Evolutionary conservation across 805 yeast species (phyloP).

Genomic region (Tetrapisispora iriomotensis): DNA sequence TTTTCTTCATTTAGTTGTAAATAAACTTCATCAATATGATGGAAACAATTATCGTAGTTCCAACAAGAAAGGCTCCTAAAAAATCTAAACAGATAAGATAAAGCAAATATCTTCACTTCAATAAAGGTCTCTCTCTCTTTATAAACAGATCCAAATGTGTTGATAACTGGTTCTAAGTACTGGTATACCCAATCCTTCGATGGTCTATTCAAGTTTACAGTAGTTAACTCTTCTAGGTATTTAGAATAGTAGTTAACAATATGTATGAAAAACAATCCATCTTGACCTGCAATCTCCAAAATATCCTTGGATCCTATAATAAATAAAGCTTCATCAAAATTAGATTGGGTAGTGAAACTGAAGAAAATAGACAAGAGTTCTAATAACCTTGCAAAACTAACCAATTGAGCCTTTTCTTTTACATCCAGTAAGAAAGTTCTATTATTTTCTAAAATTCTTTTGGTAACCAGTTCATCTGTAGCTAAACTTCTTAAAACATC

Average conservation of each 20-base stretch:
- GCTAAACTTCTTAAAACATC: slow-evolving; percentile 9
- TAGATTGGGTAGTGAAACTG: slow-evolving; percentile 8
- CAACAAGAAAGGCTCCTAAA: slow-evolving; percentile 20
- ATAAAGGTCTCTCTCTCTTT: slow-evolving; percentile 8
- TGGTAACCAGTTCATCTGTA: slow-evolving; percentile 17
- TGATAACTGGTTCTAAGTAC: slow-evolving; percentile 8
- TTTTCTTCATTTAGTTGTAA: slow-evolving; percentile 11
- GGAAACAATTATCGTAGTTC: slow-evolving; percentile 10
- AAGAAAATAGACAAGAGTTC: slow-evolving; percentile 13
- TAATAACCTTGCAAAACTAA: slow-evolving; percentile 16
- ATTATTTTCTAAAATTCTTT: slow-evolving; percentile 17
- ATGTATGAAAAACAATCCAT: slow-evolving; percentile 20
- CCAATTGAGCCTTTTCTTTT: slow-evolving; percentile 10
- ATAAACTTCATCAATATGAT: slow-evolving; percentile 13
- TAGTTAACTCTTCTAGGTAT: slow-evolving; percentile 5
- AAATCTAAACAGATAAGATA: slow-evolving; percentile 15
- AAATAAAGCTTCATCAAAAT: slow-evolving; percentile 15
- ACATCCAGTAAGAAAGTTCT: slow-evolving; percentile 9
- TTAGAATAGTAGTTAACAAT: slow-evolving; percentile 15
- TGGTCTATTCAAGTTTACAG: not conserved
- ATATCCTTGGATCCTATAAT: slow-evolving; percentile 11
- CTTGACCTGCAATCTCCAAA: slow-evolving; percentile 8
- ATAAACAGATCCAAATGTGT: slow-evolving; percentile 16
- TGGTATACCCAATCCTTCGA: slow-evolving; percentile 11
- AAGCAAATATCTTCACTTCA: slow-evolving; percentile 16